Evolutionary conservation across 78 protist species (phyloP), one percentile per base, ranked within the genome.

Genomic region (Emiliania huxleyi): DNA sequence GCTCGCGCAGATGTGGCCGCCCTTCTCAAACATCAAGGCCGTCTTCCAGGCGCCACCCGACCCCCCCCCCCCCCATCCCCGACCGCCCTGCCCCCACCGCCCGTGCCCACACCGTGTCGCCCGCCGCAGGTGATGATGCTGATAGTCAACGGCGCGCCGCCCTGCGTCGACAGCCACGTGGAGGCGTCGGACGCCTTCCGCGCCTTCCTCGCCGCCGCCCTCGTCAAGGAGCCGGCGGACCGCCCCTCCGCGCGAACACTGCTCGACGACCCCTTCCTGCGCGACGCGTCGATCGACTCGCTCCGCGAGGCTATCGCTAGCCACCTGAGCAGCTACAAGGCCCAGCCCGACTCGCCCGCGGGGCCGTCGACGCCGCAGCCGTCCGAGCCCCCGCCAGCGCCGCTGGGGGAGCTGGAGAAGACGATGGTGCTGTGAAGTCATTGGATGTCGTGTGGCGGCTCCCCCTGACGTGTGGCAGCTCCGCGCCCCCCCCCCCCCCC

Each of bases 41-140:
- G 42, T 73, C 42, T 73, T 73, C 42, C 37, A n/a, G n/a, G n/a
- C n/a, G n/a, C n/a, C n/a, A n/a, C n/a, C n/a, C n/a, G n/a, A n/a
- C n/a, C n/a, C n/a, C n/a, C n/a, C n/a, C n/a, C n/a, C n/a, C n/a
- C n/a, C n/a, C n/a, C n/a, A n/a, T n/a, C n/a, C n/a, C n/a, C n/a
- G n/a, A n/a, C n/a, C n/a, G n/a, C n/a, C n/a, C n/a, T n/a, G n/a
- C n/a, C n/a, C n/a, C n/a, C n/a, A n/a, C n/a, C n/a, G n/a, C n/a
- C n/a, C n/a, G n/a, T n/a, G n/a, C n/a, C n/a, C n/a, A n/a, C n/a
- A n/a, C n/a, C n/a, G n/a, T n/a, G n/a, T n/a, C n/a, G n/a, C n/a
- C n/a, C n/a, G n/a, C n/a, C n/a, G n/a, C n/a, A 96, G 49, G 98
- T 95, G 18, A 91, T 96, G 95, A 93, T 94, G n/a, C 90, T 96